Percentiles rank a stretch among this genome's conserved stretches.
phyloP scores from a whole-genome alignment of 1,284 basidiomycete genomes.

The Pseudozyma hubeiensis region DNA sequence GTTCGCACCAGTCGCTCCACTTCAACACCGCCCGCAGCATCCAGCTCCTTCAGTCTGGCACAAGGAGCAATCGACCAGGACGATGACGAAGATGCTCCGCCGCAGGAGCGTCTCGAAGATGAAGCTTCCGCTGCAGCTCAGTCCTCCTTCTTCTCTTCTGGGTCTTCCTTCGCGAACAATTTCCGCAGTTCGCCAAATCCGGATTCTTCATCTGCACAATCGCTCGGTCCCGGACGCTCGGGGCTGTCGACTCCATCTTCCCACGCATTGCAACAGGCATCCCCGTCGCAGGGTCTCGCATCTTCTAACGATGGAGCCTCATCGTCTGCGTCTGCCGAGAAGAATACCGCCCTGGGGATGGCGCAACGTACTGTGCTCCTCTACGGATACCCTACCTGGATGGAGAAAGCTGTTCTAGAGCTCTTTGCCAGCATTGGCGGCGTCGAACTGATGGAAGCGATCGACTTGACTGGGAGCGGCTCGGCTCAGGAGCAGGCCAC shows the following conservation, averaged over 20 bases:
- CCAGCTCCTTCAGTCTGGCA: slow-evolving; percentile 22
- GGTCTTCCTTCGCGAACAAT: slow-evolving; percentile 8
- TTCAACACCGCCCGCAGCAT: slow-evolving; percentile 40
- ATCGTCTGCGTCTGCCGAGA: slow-evolving; percentile 12
- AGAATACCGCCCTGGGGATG: slow-evolving; percentile 23
- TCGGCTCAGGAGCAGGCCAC: slow-evolving; percentile 40
- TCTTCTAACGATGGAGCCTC: slow-evolving; percentile 9
- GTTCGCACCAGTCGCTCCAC: slow-evolving; percentile 31
- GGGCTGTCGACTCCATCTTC: slow-evolving; percentile 15
- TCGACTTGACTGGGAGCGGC: slow-evolving; percentile 48
- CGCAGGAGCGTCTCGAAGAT: slow-evolving; percentile 49
- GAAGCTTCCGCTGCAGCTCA: slow-evolving; percentile 25
- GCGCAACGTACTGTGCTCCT: slow-evolving; percentile 56
- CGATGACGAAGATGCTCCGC: slow-evolving; percentile 49
- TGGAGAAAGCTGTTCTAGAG: slow-evolving; percentile 54
- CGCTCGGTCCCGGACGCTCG: slow-evolving; percentile 17
- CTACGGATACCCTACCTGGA: slow-evolving; percentile 52
- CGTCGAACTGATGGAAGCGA: slow-evolving; percentile 47
- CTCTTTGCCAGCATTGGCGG: slow-evolving; percentile 52
- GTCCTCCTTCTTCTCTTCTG: slow-evolving; percentile 21
- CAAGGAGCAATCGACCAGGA: slow-evolving; percentile 42
- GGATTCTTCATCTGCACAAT: slow-evolving; percentile 15
- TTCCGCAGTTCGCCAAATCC: slow-evolving; percentile 9
- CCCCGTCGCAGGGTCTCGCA: slow-evolving; percentile 17
- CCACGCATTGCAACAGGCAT: slow-evolving; percentile 12